These are phyloP conservation scores for Ilex asprella DNA, from an alignment of 257 asterid genomes.

Conservation along the genomic window DNA sequence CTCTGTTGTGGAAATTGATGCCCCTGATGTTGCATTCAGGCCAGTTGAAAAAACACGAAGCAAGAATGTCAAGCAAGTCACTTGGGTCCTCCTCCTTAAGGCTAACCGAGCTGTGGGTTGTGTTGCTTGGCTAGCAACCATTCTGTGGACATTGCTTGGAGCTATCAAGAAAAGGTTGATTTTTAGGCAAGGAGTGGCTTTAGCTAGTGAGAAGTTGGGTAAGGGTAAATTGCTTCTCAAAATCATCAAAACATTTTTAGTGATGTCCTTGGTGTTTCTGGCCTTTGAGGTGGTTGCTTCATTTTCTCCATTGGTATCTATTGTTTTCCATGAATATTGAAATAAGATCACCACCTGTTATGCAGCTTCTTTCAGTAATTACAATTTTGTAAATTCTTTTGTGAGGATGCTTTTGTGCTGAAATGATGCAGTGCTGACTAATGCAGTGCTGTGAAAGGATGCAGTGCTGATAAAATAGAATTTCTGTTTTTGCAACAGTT, in stretches of 20 bases:
- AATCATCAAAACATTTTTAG: conserved; percentile 29
- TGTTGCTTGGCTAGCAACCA: conserved; percentile 48
- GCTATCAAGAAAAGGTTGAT: conserved; percentile 41
- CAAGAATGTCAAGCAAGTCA: conserved; percentile 59
- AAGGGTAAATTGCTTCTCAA: conserved; percentile 37
- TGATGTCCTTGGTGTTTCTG: conserved; percentile 29
- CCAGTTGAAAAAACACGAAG: conserved; percentile 54
- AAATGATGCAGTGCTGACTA: too few relatives aligned
- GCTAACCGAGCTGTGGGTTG: conserved; percentile 65
- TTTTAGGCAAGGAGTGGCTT: conserved; percentile 35
- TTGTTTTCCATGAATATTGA: too few relatives aligned
- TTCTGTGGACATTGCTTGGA: conserved; percentile 34
- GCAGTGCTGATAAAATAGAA: too few relatives aligned
- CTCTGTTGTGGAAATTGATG: conserved; percentile 64
- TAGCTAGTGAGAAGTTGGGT: conserved; percentile 61
- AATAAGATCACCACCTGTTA: too few relatives aligned
- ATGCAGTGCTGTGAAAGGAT: too few relatives aligned
- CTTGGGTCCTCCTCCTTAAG: conserved; percentile 58
- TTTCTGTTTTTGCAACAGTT: too few relatives aligned
- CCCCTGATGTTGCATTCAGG: conserved; percentile 63
- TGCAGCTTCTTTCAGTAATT: too few relatives aligned
- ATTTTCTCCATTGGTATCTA: too few relatives aligned
- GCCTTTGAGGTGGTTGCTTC: conserved; percentile 47
- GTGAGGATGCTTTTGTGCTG: too few relatives aligned
- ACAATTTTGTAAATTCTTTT: too few relatives aligned